phyloP scores from a whole-genome alignment of 768 basidiomycete species.

The Gloeophyllum trabeum region DNA sequence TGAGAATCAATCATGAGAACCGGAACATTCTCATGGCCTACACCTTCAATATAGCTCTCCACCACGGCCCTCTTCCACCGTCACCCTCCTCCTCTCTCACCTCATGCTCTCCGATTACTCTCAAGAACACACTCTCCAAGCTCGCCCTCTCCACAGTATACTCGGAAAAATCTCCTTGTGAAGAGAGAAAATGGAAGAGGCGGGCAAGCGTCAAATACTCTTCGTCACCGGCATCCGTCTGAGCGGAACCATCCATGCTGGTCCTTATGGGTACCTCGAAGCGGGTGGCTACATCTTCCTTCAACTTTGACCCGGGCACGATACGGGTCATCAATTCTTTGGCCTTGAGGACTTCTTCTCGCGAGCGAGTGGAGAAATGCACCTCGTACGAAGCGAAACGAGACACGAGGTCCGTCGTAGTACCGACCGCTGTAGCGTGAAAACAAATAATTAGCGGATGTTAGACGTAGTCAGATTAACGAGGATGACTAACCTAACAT shows the following conservation, averaged over 20 bases:
- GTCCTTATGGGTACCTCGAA: constrained; percentile 54
- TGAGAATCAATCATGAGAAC: too few species aligned
- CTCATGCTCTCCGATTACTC: constrained; percentile 54
- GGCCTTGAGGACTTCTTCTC: constrained; percentile 46
- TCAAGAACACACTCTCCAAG: constrained; percentile 63
- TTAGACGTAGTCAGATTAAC: neutral
- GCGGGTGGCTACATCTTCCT: constrained; percentile 65
- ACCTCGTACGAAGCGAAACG: constrained; percentile 71
- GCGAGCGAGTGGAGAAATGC: constrained; percentile 57
- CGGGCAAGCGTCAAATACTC: constrained; percentile 36
- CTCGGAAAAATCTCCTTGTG: constrained; percentile 43
- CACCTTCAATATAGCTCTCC: constrained; percentile 8
- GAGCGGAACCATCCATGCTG: neutral
- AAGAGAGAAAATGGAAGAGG: constrained; percentile 46
- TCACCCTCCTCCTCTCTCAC: constrained; percentile 35
- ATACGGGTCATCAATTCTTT: constrained; percentile 49
- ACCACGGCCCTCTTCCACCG: constrained; percentile 1
- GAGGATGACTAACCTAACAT: constrained; percentile 41
- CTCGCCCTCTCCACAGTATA: constrained; percentile 64
- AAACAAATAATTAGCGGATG: constrained; percentile 1
- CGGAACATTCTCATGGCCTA: too few species aligned
- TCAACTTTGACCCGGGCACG: constrained; percentile 46
- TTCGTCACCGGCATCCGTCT: constrained; percentile 6
- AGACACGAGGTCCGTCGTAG: constrained; percentile 46
- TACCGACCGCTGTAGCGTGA: constrained; percentile 43